Conservation (phyloP, 2,329 filamentous ascomycete genomes). For the Chaetomiaceae sp. region DNA sequence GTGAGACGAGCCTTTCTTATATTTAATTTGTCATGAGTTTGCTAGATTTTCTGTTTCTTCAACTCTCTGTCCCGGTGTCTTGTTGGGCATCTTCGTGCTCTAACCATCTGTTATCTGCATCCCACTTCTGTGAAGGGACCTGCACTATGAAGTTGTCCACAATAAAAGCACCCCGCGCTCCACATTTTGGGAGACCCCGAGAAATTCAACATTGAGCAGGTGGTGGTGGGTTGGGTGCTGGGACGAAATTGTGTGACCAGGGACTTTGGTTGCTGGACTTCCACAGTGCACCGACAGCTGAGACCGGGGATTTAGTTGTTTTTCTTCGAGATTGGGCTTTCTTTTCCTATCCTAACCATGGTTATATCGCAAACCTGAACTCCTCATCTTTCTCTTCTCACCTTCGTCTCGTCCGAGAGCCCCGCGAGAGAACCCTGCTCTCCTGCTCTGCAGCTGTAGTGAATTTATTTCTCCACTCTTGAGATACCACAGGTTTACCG, state of each 20-base stretch:
- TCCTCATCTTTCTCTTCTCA: neutral
- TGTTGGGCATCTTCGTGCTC: no score
- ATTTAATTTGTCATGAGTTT: no score
- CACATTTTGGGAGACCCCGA: no score
- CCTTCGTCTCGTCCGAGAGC: neutral
- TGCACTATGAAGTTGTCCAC: neutral
- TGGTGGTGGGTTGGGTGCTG: neutral
- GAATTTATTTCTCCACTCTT: neutral
- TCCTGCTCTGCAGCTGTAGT: neutral
- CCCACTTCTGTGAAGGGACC: no score
- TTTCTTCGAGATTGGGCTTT: neutral
- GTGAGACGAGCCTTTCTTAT: no score
- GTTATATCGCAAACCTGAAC: conserved; percentile 1
- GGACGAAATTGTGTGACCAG: conserved; percentile 10
- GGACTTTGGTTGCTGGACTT: neutral
- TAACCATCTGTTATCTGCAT: no score
- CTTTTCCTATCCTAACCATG: conserved; percentile 15
- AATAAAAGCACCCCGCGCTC: neutral
- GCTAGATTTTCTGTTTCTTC: no score
- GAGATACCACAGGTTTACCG: no score
- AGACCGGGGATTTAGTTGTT: neutral
- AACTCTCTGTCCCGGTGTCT: no score
- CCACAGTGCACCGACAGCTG: neutral
- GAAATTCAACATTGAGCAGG: conserved; percentile 6
- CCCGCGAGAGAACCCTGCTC: neutral